Evolutionary conservation across 495 filamentous ascomycete species (phyloP), one percentile per base, ranked within the genome.

Genomic region (Tetracladium setigerum): DNA sequence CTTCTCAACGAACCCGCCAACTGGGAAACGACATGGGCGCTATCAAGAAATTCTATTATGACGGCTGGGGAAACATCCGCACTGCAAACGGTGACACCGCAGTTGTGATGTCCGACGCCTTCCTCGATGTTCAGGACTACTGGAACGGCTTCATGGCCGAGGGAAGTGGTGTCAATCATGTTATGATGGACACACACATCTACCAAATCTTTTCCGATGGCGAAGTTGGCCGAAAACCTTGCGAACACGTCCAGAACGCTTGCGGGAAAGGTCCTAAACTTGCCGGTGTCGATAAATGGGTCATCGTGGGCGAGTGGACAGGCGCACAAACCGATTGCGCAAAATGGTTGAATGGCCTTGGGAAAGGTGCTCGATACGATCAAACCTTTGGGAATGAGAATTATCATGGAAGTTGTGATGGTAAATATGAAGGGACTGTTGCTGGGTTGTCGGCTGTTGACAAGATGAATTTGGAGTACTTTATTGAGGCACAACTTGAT

Each of bases 301-400:
- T 76, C 35, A 65, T 89, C 34, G 71, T 82, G 11, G 86, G 85
- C 18, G 86, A 90, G 58, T 82, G 79, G 76, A 71, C 67, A n/a
- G 79, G 64, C 27, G 79, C 79, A 1, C 68, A 86, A 70, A 89
- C 86, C 13, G 84, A 89, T 57, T 90, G 85, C 57, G 82, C 86
- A 13, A 75, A 75, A 45, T 81, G 75, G 49, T 72, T 89, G 16
- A 89, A 89, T 53, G 86, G 83, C 30, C 74, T 76, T 41, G 78
- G 79, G 12, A 67, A 79, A 47, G 83, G 82, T 18, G 72, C 83
- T 18, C 77, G 85, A 30, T 90, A 84, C 59, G 83, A 88, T 53
- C 82, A 82, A 12, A 77, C 70, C 13, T 77, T 77, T 24, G 73
- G 68, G 15, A 68, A 62, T 15, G 46, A 52, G 12, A 65, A 60